Conservation (phyloP, 2,329 filamentous ascomycete species). For the Pseudogymnoascus sp. region DNA sequence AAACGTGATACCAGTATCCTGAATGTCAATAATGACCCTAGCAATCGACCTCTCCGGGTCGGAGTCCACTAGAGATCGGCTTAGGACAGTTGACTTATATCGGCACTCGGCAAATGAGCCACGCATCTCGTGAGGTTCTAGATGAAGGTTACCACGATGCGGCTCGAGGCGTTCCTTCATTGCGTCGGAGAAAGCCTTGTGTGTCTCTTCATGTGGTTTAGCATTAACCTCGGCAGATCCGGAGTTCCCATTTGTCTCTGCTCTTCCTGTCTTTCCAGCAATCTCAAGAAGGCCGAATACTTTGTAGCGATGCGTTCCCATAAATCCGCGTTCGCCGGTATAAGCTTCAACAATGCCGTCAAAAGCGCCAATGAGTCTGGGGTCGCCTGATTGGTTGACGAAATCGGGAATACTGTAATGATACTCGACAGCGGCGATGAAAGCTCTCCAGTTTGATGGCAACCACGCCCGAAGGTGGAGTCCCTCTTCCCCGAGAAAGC, state of each 20-base stretch:
- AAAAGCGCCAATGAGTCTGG: slow-evolving; percentile 44
- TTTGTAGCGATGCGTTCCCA: slow-evolving; percentile 52
- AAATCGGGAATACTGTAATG: slow-evolving; percentile 49
- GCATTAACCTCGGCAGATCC: slow-evolving; percentile 37
- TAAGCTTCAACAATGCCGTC: slow-evolving; percentile 51
- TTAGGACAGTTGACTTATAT: slow-evolving; percentile 41
- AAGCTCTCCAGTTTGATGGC: slow-evolving; percentile 47
- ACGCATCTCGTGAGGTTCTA: slow-evolving; percentile 48
- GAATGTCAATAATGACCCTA: slow-evolving; percentile 45
- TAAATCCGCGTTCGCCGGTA: slow-evolving; percentile 48
- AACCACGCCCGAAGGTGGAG: slow-evolving; percentile 48
- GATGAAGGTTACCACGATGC: slow-evolving; percentile 39
- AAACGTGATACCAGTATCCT: slow-evolving; percentile 48
- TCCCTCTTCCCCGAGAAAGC: slow-evolving; percentile 46
- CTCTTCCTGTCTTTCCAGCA: slow-evolving; percentile 46
- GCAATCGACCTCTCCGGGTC: slow-evolving; percentile 42
- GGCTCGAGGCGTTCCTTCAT: slow-evolving; percentile 49
- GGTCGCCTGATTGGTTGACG: slow-evolving; percentile 44
- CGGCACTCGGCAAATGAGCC: slow-evolving; percentile 50
- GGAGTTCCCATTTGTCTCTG: slow-evolving; percentile 46
- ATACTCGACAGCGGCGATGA: slow-evolving; percentile 49
- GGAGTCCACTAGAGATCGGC: slow-evolving; percentile 39
- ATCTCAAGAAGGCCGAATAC: slow-evolving; percentile 50
- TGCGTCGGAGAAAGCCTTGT: slow-evolving; percentile 44
- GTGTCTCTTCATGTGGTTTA: slow-evolving; percentile 45